Conservation (phyloP, 768 basidiomycete genomes). For the Termitomyces sp. region DNA sequence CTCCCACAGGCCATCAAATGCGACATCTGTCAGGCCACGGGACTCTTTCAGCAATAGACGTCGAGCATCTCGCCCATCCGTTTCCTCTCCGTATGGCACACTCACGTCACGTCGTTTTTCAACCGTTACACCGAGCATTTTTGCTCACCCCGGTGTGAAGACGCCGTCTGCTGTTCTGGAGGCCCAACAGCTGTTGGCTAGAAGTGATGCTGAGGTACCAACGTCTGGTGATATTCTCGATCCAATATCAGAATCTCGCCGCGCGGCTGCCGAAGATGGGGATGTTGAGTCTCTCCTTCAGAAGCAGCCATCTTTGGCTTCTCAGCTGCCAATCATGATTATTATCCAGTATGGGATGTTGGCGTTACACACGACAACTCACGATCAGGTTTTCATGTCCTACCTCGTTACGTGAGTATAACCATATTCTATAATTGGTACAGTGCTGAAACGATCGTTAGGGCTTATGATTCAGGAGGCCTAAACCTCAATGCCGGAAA, state of each 20-base stretch:
- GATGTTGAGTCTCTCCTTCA: constrained; percentile 39
- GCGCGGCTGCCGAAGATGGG: constrained; percentile 14
- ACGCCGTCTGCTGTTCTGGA: constrained; percentile 73
- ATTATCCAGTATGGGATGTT: constrained; percentile 89
- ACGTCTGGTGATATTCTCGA: constrained; percentile 33
- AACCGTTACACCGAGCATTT: constrained; percentile 65
- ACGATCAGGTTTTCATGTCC: constrained; percentile 88
- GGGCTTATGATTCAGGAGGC: constrained; percentile 82
- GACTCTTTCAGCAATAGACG: constrained; percentile 22
- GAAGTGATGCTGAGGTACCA: constrained; percentile 29
- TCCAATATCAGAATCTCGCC: constrained; percentile 46
- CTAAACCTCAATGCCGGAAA: constrained; percentile 86
- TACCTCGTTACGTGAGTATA: constrained; percentile 80
- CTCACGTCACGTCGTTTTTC: constrained; percentile 51
- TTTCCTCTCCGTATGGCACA: constrained; percentile 27
- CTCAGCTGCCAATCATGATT: constrained; percentile 75
- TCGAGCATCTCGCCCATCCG: constrained; percentile 29
- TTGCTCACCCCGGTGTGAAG: constrained; percentile 77
- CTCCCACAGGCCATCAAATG: constrained; percentile 25
- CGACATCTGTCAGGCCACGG: constrained; percentile 20
- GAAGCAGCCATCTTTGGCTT: constrained; percentile 60
- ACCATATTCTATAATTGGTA: not conserved
- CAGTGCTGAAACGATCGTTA: constrained; percentile 23
- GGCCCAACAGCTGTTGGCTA: constrained; percentile 56
- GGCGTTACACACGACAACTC: constrained; percentile 84